Evolutionary conservation across 345 rosid genomes (phyloP), one percentile per base, ranked within the genome.

Genomic region (Erodium maritimum): DNA sequence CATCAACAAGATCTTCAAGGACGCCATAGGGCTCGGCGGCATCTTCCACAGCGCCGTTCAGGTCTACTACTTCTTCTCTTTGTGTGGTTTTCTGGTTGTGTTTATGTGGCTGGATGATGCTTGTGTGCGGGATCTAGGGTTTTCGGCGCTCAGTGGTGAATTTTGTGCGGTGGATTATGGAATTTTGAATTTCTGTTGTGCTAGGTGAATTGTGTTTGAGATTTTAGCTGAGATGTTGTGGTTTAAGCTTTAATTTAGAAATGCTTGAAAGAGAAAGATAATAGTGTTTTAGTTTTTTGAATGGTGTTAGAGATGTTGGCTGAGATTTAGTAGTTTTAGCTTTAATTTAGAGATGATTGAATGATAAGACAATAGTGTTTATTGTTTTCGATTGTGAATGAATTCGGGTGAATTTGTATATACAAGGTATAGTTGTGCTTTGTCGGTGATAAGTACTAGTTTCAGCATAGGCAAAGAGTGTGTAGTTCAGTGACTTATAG

Each of bases 11-110:
- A 82, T 93, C 85, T 90, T 93, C 79, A 93, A 93, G 66, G 99
- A 93, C 63, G 82, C 84, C 21, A 85, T 93, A 23, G 97, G 99
- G 64, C 66, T 93, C 14, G 97, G 99, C n/a, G 99, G 97, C 63
- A 84, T 87, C 81, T 87, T 93, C 74, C 99, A 93, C 76, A 87
- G 96, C 75, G 99, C 99, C 18, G 82, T 93, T 62, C 95, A 93
- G 96, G 99, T 87, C 20, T 13, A 42, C 46, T 19, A 50, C 69
- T 62, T n/a, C 52, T 29, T 37, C 18, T 6, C 14, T 60, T 0
- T 17, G 19, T 19, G 1, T 19, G 11, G 53, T 21, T 17, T 24
- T 58, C 10, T 37, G 0, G 50, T 57, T n/a, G 21, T 58, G 13
- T 33, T 0, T 59, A 24, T 1, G 22, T 51, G 17, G 48, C 11